Percentiles rank a stretch among this genome's conserved stretches.
phyloP scores from a whole-genome alignment of 345 rosid genomes.

The Hypericum perforatum region DNA sequence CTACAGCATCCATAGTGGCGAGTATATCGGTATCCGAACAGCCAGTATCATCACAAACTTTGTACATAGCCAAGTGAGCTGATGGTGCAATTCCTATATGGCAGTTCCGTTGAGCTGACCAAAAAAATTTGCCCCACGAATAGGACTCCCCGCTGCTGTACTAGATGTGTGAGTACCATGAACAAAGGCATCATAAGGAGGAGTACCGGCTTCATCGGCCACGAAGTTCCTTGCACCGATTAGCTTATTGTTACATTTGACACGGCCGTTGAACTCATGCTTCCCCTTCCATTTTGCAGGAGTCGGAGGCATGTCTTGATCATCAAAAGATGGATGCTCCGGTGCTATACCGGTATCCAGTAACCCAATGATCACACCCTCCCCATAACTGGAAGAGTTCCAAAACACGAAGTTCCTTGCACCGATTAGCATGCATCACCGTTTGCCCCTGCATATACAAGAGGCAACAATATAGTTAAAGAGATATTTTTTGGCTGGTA shows the following conservation, averaged over 20 bases:
- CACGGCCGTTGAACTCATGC: slow-evolving; percentile 14
- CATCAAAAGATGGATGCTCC: slow-evolving; percentile 20
- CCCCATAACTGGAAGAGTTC: slow-evolving; percentile 14
- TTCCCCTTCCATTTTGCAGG: slow-evolving; percentile 24
- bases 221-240: slow-evolving; percentile 5
- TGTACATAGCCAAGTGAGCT: slow-evolving; percentile 3
- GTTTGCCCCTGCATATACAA: not conserved
- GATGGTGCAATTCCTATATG: not conserved
- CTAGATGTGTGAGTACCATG: slow-evolving; percentile 2
- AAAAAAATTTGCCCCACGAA: not conserved
- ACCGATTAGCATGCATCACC: not conserved
- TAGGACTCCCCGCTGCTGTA: not conserved
- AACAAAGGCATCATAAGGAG: not conserved
- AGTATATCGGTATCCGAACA: not conserved
- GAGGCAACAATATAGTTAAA: not conserved
- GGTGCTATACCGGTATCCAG: slow-evolving; percentile 19
- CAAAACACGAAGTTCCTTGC: too few species aligned
- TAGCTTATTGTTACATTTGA: slow-evolving; percentile 2
- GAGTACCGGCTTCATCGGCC: not conserved
- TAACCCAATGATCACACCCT: slow-evolving; percentile 19
- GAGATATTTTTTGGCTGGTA: not conserved
- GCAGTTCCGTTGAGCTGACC: not conserved
- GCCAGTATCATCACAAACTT: not conserved
- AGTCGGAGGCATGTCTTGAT: slow-evolving; percentile 14
- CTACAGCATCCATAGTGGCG: not conserved